Percentiles rank a stretch among this genome's conserved stretches.
phyloP scores from a whole-genome alignment of 345 rosid species.

The Populus pruinosa region DNA sequence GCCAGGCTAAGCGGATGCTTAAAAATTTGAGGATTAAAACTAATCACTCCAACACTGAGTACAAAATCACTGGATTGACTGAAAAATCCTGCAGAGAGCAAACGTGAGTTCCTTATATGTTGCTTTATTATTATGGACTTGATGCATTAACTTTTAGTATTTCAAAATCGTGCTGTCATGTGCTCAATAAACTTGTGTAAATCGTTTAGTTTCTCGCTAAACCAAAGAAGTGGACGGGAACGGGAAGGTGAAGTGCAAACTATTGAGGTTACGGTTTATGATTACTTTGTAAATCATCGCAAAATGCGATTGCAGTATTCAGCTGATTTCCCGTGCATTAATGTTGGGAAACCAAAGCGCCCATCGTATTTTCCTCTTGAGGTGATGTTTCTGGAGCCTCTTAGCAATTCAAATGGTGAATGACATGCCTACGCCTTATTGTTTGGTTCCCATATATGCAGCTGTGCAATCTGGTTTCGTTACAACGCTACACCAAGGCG shows the following conservation, averaged over 20 bases:
- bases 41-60: slow-evolving; percentile 19
- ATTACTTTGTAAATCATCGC: slow-evolving; percentile 15
- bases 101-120: slow-evolving; percentile 1
- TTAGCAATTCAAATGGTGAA: neutral
- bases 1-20: slow-evolving; percentile 28
- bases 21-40: slow-evolving; percentile 30
- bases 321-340: slow-evolving; percentile 24
- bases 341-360: slow-evolving; percentile 22
- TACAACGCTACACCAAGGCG: slow-evolving; percentile 27
- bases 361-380: slow-evolving; percentile 17
- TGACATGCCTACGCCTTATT: too few relatives aligned
- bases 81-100: slow-evolving; percentile 21
- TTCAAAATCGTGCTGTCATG: neutral
- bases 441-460: neutral
- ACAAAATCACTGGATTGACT: slow-evolving; percentile 21
- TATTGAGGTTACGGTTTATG: slow-evolving; percentile 16
- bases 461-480: slow-evolving; percentile 25
- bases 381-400: neutral
- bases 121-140: neutral
- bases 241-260: neutral
- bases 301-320: slow-evolving; percentile 16
- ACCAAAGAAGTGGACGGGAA: neutral
- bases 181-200: neutral
- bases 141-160: neutral
- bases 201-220: slow-evolving; percentile 7